phyloP scores from a whole-genome alignment of 805 yeast genomes.

The Kazachstania bromeliacearum region DNA sequence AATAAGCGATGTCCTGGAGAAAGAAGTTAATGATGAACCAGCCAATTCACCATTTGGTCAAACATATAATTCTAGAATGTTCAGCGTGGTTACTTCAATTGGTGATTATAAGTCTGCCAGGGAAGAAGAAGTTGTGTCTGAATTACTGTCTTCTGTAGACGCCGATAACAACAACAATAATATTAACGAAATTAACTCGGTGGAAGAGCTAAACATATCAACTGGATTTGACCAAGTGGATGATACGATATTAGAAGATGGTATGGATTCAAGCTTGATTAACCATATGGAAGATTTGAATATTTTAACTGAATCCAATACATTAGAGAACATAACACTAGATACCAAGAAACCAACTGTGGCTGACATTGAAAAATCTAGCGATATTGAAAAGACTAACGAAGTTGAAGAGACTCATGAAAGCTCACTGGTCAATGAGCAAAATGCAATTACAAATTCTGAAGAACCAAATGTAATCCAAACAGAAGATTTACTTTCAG shows the following conservation, averaged over 20 bases:
- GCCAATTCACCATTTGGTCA: conserved; percentile 1
- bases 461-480: too few species aligned
- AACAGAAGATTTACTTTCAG: too few species aligned
- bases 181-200: background rate
- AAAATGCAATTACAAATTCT: too few species aligned
- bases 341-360: too few species aligned
- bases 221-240: background rate
- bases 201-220: background rate
- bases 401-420: conserved; percentile 1
- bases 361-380: background rate
- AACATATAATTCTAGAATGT: conserved; percentile 14
- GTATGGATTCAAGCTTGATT: background rate
- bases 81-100: conserved; percentile 20
- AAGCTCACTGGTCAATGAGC: too few species aligned
- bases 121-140: conserved; percentile 9
- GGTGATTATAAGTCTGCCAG: conserved; percentile 21
- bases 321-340: background rate
- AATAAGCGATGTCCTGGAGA: background rate
- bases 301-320: too few species aligned
- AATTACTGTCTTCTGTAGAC: background rate
- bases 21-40: background rate
- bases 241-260: background rate
- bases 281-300: too few species aligned
- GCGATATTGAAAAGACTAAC: background rate
- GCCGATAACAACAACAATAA: background rate